phyloP scores from a whole-genome alignment of 148 eudicot genomes.

The Camellia sinensis region DNA sequence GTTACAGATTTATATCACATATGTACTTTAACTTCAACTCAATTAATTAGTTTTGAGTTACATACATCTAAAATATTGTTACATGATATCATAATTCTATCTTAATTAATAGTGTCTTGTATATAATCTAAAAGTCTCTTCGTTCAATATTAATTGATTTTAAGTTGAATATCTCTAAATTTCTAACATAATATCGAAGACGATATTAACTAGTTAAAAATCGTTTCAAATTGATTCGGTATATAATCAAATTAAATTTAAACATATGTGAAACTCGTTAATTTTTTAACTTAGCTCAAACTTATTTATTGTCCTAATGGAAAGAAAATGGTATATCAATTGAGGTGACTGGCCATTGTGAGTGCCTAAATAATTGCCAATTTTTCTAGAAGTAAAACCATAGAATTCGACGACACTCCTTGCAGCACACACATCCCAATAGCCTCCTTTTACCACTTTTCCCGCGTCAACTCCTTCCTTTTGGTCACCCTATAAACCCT shows the following conservation, averaged over 20 bases:
- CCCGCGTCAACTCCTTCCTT: constrained; percentile 36
- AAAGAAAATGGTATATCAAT: background rate
- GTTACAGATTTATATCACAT: too few relatives aligned
- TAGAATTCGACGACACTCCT: constrained; percentile 16
- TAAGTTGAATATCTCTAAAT: too few relatives aligned
- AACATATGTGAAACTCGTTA: background rate
- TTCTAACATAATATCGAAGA: too few relatives aligned
- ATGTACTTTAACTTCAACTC: too few relatives aligned
- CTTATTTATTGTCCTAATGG: background rate
- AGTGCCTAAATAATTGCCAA: background rate
- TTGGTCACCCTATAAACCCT: constrained; percentile 20
- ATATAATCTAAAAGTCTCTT: too few relatives aligned
- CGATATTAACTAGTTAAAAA: too few relatives aligned
- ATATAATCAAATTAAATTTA: too few relatives aligned
- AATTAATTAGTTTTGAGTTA: too few relatives aligned
- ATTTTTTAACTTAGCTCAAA: background rate
- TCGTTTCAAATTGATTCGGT: too few relatives aligned
- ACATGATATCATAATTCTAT: background rate
- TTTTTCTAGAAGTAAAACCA: background rate
- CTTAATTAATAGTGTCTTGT: background rate
- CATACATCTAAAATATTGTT: background rate
- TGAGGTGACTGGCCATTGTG: background rate
- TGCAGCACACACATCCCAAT: constrained; percentile 14
- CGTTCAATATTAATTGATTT: too few relatives aligned
- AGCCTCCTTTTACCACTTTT: constrained; percentile 16